Percentiles rank a stretch among this genome's conserved stretches.
phyloP scores from a whole-genome alignment of 768 basidiomycete species.

The Leccinum obscurum region DNA sequence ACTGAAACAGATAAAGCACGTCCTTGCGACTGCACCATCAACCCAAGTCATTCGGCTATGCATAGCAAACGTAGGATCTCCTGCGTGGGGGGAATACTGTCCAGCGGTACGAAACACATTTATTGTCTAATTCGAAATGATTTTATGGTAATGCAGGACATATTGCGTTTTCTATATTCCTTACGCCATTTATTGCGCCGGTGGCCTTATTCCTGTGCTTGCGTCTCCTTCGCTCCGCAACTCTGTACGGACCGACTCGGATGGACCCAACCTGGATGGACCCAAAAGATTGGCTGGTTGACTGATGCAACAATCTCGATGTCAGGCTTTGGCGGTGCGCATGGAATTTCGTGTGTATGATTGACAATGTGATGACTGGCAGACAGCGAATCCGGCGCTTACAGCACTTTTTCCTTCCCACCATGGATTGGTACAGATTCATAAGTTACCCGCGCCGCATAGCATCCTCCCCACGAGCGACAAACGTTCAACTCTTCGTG shows the following conservation, averaged over 20 bases:
- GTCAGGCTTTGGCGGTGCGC: slow-evolving; percentile 76
- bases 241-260: slow-evolving; percentile 46
- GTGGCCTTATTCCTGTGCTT: slow-evolving; percentile 62
- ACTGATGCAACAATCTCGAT: slow-evolving; percentile 75
- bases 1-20: slow-evolving; percentile 32
- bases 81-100: slow-evolving; percentile 66
- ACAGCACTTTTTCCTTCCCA: slow-evolving; percentile 74
- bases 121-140: neutral
- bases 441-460: slow-evolving; percentile 71
- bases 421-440: slow-evolving; percentile 82
- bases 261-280: slow-evolving; percentile 70
- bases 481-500: slow-evolving; percentile 80
- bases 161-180: slow-evolving; percentile 70
- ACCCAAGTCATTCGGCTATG: slow-evolving; percentile 55
- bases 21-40: slow-evolving; percentile 29
- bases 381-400: slow-evolving; percentile 74
- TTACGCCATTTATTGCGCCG: slow-evolving; percentile 62
- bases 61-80: slow-evolving; percentile 60
- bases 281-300: slow-evolving; percentile 76
- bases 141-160: slow-evolving; percentile 44
- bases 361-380: slow-evolving; percentile 10
- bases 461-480: slow-evolving; percentile 79
- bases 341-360: slow-evolving; percentile 5
- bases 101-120: slow-evolving; percentile 45
- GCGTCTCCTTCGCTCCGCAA: slow-evolving; percentile 65